A percentile compares a stretch with the other conserved stretches of the same genome.
These are phyloP conservation scores for Cercospora sp. DNA, from an alignment of 2,329 filamentous ascomycete species.

Conservation along the genomic window DNA sequence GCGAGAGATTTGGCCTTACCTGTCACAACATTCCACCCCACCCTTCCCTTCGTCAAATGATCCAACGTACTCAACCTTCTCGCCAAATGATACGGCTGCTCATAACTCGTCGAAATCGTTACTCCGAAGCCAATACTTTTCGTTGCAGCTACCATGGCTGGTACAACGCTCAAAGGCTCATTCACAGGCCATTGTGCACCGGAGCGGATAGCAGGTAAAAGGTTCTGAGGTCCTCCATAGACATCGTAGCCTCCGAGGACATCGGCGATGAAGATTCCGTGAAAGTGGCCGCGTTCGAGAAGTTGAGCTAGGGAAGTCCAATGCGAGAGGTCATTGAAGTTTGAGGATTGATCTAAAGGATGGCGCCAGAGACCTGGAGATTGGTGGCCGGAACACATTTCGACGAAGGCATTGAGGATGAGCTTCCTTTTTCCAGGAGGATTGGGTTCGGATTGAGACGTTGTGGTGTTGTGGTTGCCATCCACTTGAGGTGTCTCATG, in stretches of 20 bases:
- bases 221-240: conserved; percentile 61
- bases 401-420: conserved; percentile 48
- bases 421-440: conserved; percentile 38
- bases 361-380: conserved; percentile 64
- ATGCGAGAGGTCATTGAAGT: conserved; percentile 61
- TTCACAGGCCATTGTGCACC: conserved; percentile 73
- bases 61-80: conserved; percentile 66
- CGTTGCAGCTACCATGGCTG: conserved; percentile 68
- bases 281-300: conserved; percentile 63
- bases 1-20: neutral
- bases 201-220: conserved; percentile 60
- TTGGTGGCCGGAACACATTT: conserved; percentile 49
- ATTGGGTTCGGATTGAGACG: neutral
- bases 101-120: conserved; percentile 67
- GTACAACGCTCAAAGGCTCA: conserved; percentile 63
- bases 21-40: conserved; percentile 58
- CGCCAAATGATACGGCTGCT: conserved; percentile 67
- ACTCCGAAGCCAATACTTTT: conserved; percentile 68
- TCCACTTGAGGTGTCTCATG: neutral
- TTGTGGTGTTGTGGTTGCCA: neutral
- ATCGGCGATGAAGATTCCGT: conserved; percentile 68
- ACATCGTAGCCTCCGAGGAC: conserved; percentile 69
- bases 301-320: conserved; percentile 63
- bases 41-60: conserved; percentile 58
- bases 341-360: conserved; percentile 61